Evolutionary conservation across 129 eudicot genomes (phyloP), one percentile per base, ranked within the genome.

Genomic region (Dittrichia graveolens): DNA sequence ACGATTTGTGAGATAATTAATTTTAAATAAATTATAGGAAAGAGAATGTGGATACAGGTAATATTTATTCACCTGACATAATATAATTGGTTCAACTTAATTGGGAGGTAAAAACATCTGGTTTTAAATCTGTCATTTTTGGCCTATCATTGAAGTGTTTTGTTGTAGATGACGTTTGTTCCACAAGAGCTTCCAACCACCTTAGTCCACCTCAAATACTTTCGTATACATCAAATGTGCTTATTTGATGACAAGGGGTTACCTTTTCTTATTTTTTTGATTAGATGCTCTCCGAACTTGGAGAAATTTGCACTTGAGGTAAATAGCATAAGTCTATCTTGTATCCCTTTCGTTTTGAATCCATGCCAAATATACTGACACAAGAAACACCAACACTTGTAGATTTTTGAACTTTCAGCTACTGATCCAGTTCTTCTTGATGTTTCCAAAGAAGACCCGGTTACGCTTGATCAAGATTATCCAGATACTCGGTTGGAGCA

Each of bases 201-300:
- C 55, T 60, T 56, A 13, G 16, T 41, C 54, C 52, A 71, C 75
- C 75, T 71, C 65, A 71, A 19, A 71, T 56, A 55, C 65, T 18
- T 56, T 3, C 43, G 18, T 55, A 16, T 71, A 5, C 6, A 41
- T 0, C 11, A 16, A 3, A 19, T 11, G 45, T 52, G 9, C 1
- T 24, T 7, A 5, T 2, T 40, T 5, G 54, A 14, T 4, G 18
- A 46, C 19, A 16, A 10, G 41, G 53, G 53, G 48, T 54, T 70
- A 39, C 8, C 13, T 41, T 42, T 55, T 54, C 48, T 56, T 70
- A 13, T 42, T 42, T 35, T 40, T 40, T 40, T 70, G 40, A 19
- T 70, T 41, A 70, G 61, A 41, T 39, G 54, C 40, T 70, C 54
- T 7, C 75, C 75, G 4, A 53, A 69, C 18, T 10, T 53, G 62